Conservation (phyloP, 139 green algal species). For the Chlamydomonas asymmetrica region DNA sequence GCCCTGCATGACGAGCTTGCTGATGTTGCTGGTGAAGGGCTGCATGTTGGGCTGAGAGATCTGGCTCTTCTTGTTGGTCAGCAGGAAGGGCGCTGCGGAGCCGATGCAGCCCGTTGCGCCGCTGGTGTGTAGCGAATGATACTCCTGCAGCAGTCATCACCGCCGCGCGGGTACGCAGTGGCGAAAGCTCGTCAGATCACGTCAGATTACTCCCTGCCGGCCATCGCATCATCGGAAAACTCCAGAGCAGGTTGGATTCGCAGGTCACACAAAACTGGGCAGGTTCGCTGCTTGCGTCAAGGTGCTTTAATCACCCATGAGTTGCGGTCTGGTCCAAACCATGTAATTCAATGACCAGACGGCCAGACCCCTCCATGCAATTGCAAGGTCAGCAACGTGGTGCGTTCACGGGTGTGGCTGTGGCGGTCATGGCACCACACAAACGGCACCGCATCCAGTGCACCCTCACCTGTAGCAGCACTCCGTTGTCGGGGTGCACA, state of each 20-base stretch:
- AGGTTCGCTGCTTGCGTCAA: no score
- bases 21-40: slow-evolving; percentile 23
- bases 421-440: no score
- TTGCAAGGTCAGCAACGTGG: no score
- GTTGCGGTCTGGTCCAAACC: no score
- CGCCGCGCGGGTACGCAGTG: neutral
- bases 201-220: no score
- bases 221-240: no score
- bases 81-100: slow-evolving; percentile 44
- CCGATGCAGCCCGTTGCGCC: slow-evolving; percentile 40
- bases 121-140: slow-evolving; percentile 28
- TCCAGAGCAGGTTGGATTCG: no score
- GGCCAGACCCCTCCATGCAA: no score
- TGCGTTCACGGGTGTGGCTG: no score
- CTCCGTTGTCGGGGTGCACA: slow-evolving; percentile 46
- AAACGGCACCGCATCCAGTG: neutral
- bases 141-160: slow-evolving; percentile 57
- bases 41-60: slow-evolving; percentile 18
- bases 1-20: slow-evolving; percentile 33
- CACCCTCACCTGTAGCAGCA: slow-evolving; percentile 43
- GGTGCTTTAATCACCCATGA: no score
- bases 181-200: neutral
- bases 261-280: no score
- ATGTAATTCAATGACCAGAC: no score
- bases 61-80: slow-evolving; percentile 43